phyloP scores from a whole-genome alignment of 306 rosid genomes.

The Glycyrrhiza uralensis region DNA sequence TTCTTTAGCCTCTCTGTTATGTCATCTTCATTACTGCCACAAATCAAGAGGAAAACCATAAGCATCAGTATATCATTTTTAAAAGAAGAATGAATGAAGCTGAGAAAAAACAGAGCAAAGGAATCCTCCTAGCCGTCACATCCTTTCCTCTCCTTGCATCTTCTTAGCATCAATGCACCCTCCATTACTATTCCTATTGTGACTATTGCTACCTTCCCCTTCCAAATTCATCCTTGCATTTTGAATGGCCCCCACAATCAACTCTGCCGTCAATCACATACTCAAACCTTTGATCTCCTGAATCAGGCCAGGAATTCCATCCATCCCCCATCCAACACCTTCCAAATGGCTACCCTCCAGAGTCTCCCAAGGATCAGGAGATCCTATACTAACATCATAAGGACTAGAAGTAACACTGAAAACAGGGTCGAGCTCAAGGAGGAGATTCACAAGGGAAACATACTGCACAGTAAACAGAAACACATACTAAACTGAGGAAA shows the following conservation, averaged over 20 bases:
- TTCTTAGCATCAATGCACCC: neutral
- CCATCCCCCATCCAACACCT: neutral
- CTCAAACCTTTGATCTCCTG: neutral
- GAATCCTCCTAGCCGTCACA: neutral
- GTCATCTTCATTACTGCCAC: constrained; percentile 89
- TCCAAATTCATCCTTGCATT: neutral
- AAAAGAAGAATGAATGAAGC: constrained; percentile 1
- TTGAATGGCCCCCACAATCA: neutral
- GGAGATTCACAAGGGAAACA: neutral
- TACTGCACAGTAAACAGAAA: neutral
- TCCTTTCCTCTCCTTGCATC: neutral
- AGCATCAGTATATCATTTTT: constrained; percentile 16
- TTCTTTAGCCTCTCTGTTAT: constrained; percentile 73
- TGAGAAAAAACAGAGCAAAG: neutral
- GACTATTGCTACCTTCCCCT: neutral
- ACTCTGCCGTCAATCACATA: neutral
- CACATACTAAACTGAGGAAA: neutral
- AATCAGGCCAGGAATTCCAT: neutral
- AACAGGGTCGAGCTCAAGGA: neutral
- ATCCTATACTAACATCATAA: neutral
- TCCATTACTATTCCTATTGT: neutral
- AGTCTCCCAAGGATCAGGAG: neutral
- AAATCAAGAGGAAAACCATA: constrained; percentile 19
- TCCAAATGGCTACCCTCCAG: neutral
- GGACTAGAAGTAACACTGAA: neutral